Base-by-base conservation (phyloP, 352 stramenopile species). In the Blastocystis sp. region DNA sequence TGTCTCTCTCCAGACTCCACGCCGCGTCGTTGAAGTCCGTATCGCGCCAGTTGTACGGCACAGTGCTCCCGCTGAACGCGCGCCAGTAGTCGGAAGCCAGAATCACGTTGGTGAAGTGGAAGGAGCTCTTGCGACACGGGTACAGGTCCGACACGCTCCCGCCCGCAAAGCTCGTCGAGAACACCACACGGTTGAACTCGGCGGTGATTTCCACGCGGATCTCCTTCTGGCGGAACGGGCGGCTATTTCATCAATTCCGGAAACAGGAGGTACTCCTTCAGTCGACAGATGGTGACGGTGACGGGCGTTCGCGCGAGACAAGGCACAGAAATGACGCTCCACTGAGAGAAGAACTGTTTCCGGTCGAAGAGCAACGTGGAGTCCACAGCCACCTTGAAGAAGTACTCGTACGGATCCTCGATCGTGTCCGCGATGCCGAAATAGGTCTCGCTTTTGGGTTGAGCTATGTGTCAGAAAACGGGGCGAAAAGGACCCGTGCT, bases 31-130 rank as follows among this genome's bases (percentile, higher is more conserved):
- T 35, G 45, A n/a, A 77, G 24, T 37, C 24, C 24, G n/a, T 33
- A 37, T 77, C 66, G 45, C 66, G 66, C 66, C 66, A 77, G 45
- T 45, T 77, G 45, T 59, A 77, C 31, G 66, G 66, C 66, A 51
- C 50, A 51, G 3, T 51, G 24, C 2, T 21, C 31, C 31, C 26
- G 24, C 29, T 51, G 45, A 55, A 55, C 16, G 16, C 16, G 31
- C 26, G 37, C 66, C 66, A 77, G 10, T 2, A 4, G 45, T 55
- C 45, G 1, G 26, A n/a, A 16, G 33, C 24, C 12, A 35, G 16
- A 16, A 77, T 35, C 33, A 77, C 66, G 37, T 2, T 37, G 33
- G 50, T 55, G 35, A 45, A 29, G n/a, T 16, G 37, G 33, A 77
- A 77, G 26, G 24, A n/a, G 66, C n/a, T 29, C 13, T 26, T n/a